Evolutionary conservation across 805 yeast species (phyloP).

Genomic region (Yamadazyma nakazawae): DNA sequence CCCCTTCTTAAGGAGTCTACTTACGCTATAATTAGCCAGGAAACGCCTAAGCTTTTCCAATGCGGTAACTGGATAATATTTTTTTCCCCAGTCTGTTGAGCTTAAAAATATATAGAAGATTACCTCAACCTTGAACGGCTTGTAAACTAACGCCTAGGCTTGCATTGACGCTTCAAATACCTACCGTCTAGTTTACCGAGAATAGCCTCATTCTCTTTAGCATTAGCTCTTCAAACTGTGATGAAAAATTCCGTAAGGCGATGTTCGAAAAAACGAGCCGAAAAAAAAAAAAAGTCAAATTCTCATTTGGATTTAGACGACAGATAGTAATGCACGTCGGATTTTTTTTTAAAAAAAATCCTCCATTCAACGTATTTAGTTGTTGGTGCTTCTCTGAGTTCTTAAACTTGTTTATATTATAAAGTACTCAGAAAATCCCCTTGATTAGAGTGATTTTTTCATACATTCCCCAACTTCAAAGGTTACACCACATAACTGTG

Average conservation of each 20-base stretch:
- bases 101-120: too few species aligned
- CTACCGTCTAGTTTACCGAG: slow-evolving; percentile 5
- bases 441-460: neutral
- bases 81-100: neutral
- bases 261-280: neutral
- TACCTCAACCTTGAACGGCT: neutral
- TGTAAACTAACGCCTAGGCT: neutral
- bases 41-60: neutral
- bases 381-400: neutral
- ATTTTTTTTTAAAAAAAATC: slow-evolving; percentile 1
- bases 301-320: slow-evolving; percentile 3
- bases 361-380: neutral
- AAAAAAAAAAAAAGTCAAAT: neutral
- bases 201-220: neutral
- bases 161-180: neutral
- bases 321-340: neutral
- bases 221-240: slow-evolving; percentile 1
- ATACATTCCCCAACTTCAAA: slow-evolving; percentile 5
- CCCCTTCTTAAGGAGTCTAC: neutral
- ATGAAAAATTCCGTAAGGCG: slow-evolving; percentile 1
- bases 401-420: slow-evolving; percentile 7
- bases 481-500: neutral
- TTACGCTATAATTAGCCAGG: neutral
- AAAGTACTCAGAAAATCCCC: slow-evolving; percentile 7
- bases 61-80: neutral